Base-by-base conservation (phyloP, 768 basidiomycete genomes). In the Termitomyces sp. region DNA sequence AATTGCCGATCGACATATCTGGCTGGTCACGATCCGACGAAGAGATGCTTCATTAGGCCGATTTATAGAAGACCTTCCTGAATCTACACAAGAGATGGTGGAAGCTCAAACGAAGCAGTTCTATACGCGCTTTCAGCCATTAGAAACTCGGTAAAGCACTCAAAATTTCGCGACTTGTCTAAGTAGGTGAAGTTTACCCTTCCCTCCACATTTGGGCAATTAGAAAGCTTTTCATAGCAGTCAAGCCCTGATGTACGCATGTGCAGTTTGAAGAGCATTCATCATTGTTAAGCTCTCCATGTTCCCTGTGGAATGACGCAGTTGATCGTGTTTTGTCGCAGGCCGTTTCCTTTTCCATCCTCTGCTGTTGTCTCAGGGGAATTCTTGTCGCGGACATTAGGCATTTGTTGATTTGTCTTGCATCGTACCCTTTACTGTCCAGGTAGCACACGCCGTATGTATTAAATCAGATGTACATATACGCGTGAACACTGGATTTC, bases 61-160 rank as follows among this genome's bases (percentile, higher is more conserved):
- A 2, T 92, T 94, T 63, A 70, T 89, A 2, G 87, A 89, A 70
- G 91, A 94, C 67, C 83, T 97, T 9, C 92, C 96, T 0, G 96
- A 98, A 73, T 93, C 94, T 15, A 96, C 92, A 17, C 94, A 96
- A 72, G 96, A 98, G 68, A 84, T 89, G 65, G 86, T 94, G 0
- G 95, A 98, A 72, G 83, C 87, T 0, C 82, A 85, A 63, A 94
- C 94, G 2, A 96, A 96, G 69, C 83, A 86, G 46, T 89, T 87
- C 68, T 96, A 96, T 72, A 86, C 85, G 10, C 86, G 90, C 1
- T 98, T 96, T 72, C 87, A 89, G 67, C 81, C 90, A 2, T 63
- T 80, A 54, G 83, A 84, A 10, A 11, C 54, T 42, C 75, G 69
- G 47, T 72, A 59, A 61, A 52, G 14, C 53, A 34, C 9, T 45